Conservation (phyloP, 345 rosid genomes). For the Noccaea caerulescens region DNA sequence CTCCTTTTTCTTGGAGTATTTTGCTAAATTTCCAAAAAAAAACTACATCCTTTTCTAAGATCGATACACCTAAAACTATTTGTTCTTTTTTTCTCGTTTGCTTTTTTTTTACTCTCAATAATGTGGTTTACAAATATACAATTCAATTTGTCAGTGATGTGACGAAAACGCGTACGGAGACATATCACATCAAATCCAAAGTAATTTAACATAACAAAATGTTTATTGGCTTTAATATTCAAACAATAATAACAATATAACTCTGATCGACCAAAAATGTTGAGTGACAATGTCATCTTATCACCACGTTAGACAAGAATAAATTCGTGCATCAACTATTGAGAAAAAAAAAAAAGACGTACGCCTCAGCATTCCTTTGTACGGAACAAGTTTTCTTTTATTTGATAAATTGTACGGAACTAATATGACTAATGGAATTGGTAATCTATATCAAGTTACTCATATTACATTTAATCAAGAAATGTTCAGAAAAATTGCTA, state of each 20-base stretch:
- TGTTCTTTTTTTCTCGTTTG: no score
- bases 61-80: no score
- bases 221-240: slow-evolving; percentile 5
- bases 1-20: no score
- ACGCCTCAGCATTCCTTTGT: slow-evolving; percentile 21
- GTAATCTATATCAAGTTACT: slow-evolving; percentile 2
- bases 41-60: background rate
- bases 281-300: slow-evolving; percentile 25
- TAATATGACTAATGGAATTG: background rate
- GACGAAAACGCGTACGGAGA: slow-evolving; percentile 44
- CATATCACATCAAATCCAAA: slow-evolving; percentile 37
- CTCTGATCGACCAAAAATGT: slow-evolving; percentile 17
- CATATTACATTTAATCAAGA: background rate
- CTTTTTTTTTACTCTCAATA: background rate
- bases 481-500: no score
- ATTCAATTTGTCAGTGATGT: slow-evolving; percentile 8
- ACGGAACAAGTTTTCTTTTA: slow-evolving; percentile 17
- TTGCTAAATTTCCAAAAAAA: background rate
- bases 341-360: background rate
- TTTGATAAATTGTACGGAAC: slow-evolving; percentile 27
- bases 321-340: background rate
- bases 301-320: slow-evolving; percentile 20
- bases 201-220: slow-evolving; percentile 14
- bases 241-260: slow-evolving; percentile 10
- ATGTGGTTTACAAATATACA: slow-evolving; percentile 4